Percentiles rank a stretch among this genome's conserved stretches.
Conservation (phyloP, 371 early-diverging fungal genomes). For the Rhizopus delemar region DNA sequence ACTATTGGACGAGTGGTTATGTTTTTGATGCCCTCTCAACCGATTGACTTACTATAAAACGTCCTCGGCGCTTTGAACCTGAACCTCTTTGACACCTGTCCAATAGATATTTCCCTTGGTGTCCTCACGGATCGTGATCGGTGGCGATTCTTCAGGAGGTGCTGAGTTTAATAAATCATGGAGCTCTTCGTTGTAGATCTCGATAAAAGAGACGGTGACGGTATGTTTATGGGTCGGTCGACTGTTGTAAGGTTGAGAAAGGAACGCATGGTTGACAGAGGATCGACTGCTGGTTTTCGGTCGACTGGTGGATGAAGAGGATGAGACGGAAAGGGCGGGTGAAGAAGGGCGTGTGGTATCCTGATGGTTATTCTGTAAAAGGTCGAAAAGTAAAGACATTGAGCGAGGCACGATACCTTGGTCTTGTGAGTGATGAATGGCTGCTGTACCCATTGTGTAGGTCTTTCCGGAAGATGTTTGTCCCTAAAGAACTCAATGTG, state of each 20-base stretch:
- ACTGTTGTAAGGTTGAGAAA: conserved; percentile 7
- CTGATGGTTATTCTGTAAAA: conserved; percentile 19
- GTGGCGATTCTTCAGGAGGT: conserved; percentile 57
- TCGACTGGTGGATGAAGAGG: conserved; percentile 23
- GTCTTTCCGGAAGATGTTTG: conserved; percentile 97
- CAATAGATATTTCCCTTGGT: conserved; percentile 87
- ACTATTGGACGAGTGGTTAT: conserved; percentile 23
- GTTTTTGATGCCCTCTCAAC: not conserved
- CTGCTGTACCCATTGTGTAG: conserved; percentile 93
- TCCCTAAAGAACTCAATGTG: conserved; percentile 28
- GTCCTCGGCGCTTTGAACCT: conserved; percentile 74
- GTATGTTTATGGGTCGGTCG: conserved; percentile 34
- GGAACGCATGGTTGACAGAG: conserved; percentile 2
- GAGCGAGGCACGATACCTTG: conserved; percentile 89
- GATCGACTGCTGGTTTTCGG: conserved; percentile 16
- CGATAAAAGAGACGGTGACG: conserved; percentile 75
- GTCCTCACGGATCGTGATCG: conserved; percentile 91
- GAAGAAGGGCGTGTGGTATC: conserved; percentile 18
- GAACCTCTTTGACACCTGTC: conserved; percentile 84
- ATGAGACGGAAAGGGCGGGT: conserved; percentile 28
- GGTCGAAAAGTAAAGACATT: conserved; percentile 70
- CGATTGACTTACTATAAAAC: conserved; percentile 60
- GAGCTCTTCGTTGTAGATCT: conserved; percentile 98
- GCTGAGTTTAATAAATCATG: conserved; percentile 74
- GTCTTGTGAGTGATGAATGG: conserved; percentile 53